These are phyloP conservation scores for Aspergillus oerlinghausenensis DNA, from an alignment of 2,329 filamentous ascomycete genomes.

Conservation along the genomic window DNA sequence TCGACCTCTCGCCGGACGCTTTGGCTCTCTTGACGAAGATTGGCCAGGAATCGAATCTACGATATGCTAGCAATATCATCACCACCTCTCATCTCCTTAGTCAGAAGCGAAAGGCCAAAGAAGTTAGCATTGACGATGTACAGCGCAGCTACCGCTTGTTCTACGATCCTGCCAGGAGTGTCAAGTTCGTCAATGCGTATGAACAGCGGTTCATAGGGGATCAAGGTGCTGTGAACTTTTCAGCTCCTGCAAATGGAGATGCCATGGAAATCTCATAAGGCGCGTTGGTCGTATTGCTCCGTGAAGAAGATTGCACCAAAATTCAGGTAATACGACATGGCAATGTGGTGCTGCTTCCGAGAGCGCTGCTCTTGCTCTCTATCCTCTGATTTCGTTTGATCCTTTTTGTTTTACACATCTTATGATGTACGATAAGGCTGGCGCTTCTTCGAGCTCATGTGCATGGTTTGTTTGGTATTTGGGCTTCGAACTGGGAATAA, in stretches of 20 bases:
- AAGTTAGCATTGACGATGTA: slow-evolving; percentile 82
- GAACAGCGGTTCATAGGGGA: slow-evolving; percentile 93
- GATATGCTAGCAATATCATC: slow-evolving; percentile 97
- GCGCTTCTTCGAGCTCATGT: slow-evolving; percentile 28
- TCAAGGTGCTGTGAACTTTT: slow-evolving; percentile 71
- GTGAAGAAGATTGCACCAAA: background rate
- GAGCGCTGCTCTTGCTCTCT: slow-evolving; percentile 15
- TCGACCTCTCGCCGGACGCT: slow-evolving; percentile 84
- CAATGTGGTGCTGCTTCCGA: background rate
- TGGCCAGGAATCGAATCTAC: slow-evolving; percentile 81
- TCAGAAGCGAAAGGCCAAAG: slow-evolving; percentile 78
- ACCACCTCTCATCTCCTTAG: slow-evolving; percentile 85
- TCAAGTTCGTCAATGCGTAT: slow-evolving; percentile 83
- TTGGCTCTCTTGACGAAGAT: slow-evolving; percentile 93
- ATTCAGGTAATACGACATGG: background rate
- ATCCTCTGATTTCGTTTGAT: slow-evolving; percentile 14
- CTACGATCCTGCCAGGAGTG: slow-evolving; percentile 82
- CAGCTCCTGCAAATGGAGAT: slow-evolving; percentile 51
- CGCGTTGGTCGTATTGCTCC: background rate
- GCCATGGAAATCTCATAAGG: slow-evolving; percentile 64
- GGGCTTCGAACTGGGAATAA: slow-evolving; percentile 18
- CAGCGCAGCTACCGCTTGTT: slow-evolving; percentile 92
- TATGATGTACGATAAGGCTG: slow-evolving; percentile 37
- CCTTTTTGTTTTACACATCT: slow-evolving; percentile 22
- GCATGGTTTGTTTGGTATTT: slow-evolving; percentile 20